Conservation (phyloP, 176 grass and related monocot species). For the Musa beccarii region DNA sequence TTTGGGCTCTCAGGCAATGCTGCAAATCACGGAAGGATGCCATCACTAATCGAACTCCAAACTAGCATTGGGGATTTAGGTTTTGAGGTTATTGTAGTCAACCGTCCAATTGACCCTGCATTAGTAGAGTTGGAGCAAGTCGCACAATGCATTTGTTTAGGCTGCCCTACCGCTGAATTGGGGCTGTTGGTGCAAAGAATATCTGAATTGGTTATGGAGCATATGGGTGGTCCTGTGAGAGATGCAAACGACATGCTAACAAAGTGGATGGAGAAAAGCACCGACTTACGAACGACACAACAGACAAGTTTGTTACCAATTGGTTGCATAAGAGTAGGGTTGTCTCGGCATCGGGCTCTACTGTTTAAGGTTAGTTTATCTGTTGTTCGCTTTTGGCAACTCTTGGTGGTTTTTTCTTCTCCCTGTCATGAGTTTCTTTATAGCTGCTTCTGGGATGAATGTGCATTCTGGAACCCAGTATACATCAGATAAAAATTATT, state of each 20-base stretch:
- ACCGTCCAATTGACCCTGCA: constrained; percentile 68
- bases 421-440: too few relatives aligned
- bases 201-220: constrained; percentile 85
- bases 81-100: constrained; percentile 97
- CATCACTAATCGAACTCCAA: constrained; percentile 82
- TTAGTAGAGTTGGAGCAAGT: constrained; percentile 91
- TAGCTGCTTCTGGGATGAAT: too few relatives aligned
- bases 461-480: too few relatives aligned
- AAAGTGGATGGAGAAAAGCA: constrained; percentile 83
- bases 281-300: constrained; percentile 67
- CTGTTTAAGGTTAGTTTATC: constrained; percentile 73
- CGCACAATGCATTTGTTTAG: constrained; percentile 80
- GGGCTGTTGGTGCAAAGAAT: constrained; percentile 80
- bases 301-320: constrained; percentile 93
- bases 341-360: constrained; percentile 84
- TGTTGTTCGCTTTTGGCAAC: not conserved
- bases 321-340: constrained; percentile 88
- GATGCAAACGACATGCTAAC: constrained; percentile 77
- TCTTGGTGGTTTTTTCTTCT: not conserved
- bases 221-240: constrained; percentile 91
- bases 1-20: constrained; percentile 54
- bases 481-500: too few relatives aligned
- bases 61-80: constrained; percentile 85
- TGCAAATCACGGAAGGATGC: constrained; percentile 71
- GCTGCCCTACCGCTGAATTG: constrained; percentile 63